Base-by-base conservation (phyloP, 1,284 basidiomycete genomes). In the Lentinula novae-zelandiae region DNA sequence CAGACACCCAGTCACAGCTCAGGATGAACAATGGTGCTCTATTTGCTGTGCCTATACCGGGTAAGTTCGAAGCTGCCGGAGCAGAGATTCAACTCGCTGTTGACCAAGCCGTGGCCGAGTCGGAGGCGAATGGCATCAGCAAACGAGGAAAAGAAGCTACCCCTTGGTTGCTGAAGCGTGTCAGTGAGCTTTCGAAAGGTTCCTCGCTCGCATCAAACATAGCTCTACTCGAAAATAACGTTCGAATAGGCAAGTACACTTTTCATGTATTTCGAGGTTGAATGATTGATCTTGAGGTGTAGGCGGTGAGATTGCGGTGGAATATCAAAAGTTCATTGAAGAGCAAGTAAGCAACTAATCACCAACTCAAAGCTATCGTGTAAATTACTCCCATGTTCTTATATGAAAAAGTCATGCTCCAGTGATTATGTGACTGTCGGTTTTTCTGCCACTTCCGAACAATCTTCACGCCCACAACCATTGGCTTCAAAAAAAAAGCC, bases 181-280 rank as follows among this genome's bases (percentile, higher is more conserved):
- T 99, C 1, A 83, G 84, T 7, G 89, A 98, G 71, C 78, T 99
- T 52, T 95, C 92, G 0, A 71, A 81, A 44, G 93, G 93, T 3
- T 79, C 78, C 62, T 93, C 93, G 2, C 75, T 96, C 57, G 76
- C 80, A 33, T 69, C 77, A 84, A 96, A 99, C 75, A 80, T 96
- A 63, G 95, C 92, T 5, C 79, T 99, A 13, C 85, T 99, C 46
- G 84, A 92, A 74, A 98, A 98, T 71, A 96, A 96, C n/a, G 94
- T 95, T 17, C 76, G 83, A 31, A 81, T 96, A 53, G 96, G 95
- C 82, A 74, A 71, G 82, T 74, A 12, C 8, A 44, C 12, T 39
- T 20, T 63, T 34, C 2, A 50, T 5, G 2, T 58, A 62, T 20
- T 53, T 53, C 53, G 62, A 59, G 57, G 36, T 50, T 22, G 46